Conservation (phyloP, 768 basidiomycete genomes). For the Leccinum boreale region DNA sequence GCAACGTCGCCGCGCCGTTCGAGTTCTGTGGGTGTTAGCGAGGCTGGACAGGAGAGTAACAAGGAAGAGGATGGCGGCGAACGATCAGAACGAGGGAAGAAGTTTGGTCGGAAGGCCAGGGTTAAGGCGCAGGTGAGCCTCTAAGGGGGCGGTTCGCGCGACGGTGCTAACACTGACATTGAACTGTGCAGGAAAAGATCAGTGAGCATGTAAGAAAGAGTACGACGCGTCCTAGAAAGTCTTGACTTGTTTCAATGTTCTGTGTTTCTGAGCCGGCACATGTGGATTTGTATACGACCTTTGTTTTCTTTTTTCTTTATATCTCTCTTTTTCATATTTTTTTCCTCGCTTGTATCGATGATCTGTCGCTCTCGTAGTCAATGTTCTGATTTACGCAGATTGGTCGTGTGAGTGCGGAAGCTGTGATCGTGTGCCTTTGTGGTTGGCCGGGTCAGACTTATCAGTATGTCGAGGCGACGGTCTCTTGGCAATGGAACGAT, state of each 20-base stretch:
- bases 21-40: conserved; percentile 39
- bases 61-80: conserved; percentile 29
- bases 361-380: neutral
- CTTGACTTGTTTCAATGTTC: conserved; percentile 11
- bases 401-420: neutral
- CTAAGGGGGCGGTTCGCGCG: neutral
- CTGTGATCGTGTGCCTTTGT: neutral
- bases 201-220: conserved; percentile 25
- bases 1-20: conserved; percentile 21
- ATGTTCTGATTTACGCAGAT: conserved; percentile 6
- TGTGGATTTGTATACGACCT: conserved; percentile 9
- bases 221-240: conserved; percentile 21
- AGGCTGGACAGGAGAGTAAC: conserved; percentile 28
- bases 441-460: neutral
- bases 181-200: conserved; percentile 26
- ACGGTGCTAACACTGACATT: neutral
- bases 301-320: conserved; percentile 5
- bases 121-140: conserved; percentile 38
- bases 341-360: conserved; percentile 7
- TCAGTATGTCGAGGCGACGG: neutral
- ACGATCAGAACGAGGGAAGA: conserved; percentile 32
- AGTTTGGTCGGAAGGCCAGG: conserved; percentile 38
- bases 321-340: neutral
- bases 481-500: no score
- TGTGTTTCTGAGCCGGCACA: neutral